Evolutionary conservation across 345 rosid genomes (phyloP), one percentile per base, ranked within the genome.

Genomic region (Rhizophora mangle): DNA sequence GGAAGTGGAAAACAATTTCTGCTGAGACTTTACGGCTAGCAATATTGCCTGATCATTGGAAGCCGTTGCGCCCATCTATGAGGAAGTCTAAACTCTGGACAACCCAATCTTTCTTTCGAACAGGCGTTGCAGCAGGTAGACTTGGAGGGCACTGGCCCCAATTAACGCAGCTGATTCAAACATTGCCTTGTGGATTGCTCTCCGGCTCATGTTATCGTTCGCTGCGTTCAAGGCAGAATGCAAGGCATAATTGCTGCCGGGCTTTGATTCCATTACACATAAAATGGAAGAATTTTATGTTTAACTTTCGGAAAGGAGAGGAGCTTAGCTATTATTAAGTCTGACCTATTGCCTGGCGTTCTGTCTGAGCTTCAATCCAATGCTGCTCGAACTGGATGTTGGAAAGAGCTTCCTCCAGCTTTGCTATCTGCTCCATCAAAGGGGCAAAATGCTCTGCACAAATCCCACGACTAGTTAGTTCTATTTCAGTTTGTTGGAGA

Each of bases 171-270:
- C 76, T 16, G 76, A 72, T 65, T 72, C 76, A 43, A 65, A 15
- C 65, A 72, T 29, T 29, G 76, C 70, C 61, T 72, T 72, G 51
- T 72, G 65, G 13, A 66, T 31, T 30, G 76, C 76, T 24, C 64
- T 59, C 19, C 6, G 21, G 60, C 65, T 37, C 76, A 72, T 57
- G 21, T 34, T 60, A 31, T 65, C 65, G 16, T 72, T 72, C 36
- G 65, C 76, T 72, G 76, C 76, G 31, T 5, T 63, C 20, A 55
- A 22, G 22, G 7, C 26, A 6, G 9, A 21, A 53, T 53, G 57
- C 10, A n/a, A 53, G 18, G 49, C 49, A 43, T 43, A 0, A 43
- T 43, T 3, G 3, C 49, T 13, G 49, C 49, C 3, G 5, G 15
- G 4, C 49, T 19, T 9, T 39, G 11, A 10, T 39, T 39, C 47